These are phyloP conservation scores for Aspergillus pseudotamarii DNA, from an alignment of 2,329 filamentous ascomycete species.

Conservation along the genomic window DNA sequence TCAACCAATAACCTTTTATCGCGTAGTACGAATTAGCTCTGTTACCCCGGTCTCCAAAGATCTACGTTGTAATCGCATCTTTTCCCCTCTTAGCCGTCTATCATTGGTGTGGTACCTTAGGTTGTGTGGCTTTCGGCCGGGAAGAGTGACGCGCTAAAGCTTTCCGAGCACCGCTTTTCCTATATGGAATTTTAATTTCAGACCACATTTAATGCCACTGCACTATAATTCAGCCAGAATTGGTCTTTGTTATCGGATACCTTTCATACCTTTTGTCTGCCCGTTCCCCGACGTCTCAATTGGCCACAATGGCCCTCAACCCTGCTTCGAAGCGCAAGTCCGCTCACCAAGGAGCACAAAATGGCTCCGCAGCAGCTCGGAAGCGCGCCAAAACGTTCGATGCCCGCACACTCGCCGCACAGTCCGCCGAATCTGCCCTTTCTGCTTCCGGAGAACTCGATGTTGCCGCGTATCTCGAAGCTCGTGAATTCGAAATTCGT, in stretches of 20 bases:
- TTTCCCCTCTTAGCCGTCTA: neutral
- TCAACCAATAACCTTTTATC: slow-evolving; percentile 6
- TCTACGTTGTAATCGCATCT: slow-evolving; percentile 6
- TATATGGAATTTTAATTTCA: slow-evolving; percentile 5
- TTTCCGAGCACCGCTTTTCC: slow-evolving; percentile 11
- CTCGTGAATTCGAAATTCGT: slow-evolving; percentile 86
- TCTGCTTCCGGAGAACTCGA: slow-evolving; percentile 77
- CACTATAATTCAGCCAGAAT: neutral
- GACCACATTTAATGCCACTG: neutral
- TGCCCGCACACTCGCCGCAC: slow-evolving; percentile 47
- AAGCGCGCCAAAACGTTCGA: slow-evolving; percentile 49
- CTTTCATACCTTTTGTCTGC: neutral
- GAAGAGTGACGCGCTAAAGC: slow-evolving; percentile 26
- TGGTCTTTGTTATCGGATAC: neutral
- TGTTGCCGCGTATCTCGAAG: slow-evolving; percentile 78
- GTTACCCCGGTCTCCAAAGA: slow-evolving; percentile 18
- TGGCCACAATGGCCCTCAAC: slow-evolving; percentile 36
- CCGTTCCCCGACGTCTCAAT: neutral
- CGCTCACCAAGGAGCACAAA: slow-evolving; percentile 21
- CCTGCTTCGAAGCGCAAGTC: slow-evolving; percentile 37
- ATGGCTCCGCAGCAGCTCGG: slow-evolving; percentile 32
- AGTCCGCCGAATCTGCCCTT: slow-evolving; percentile 49
- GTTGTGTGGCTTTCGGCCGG: slow-evolving; percentile 20
- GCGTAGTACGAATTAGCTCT: slow-evolving; percentile 12
- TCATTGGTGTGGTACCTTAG: slow-evolving; percentile 17